Evolutionary conservation across 805 yeast species (phyloP).

Genomic region (Metschnikowia sp.): DNA sequence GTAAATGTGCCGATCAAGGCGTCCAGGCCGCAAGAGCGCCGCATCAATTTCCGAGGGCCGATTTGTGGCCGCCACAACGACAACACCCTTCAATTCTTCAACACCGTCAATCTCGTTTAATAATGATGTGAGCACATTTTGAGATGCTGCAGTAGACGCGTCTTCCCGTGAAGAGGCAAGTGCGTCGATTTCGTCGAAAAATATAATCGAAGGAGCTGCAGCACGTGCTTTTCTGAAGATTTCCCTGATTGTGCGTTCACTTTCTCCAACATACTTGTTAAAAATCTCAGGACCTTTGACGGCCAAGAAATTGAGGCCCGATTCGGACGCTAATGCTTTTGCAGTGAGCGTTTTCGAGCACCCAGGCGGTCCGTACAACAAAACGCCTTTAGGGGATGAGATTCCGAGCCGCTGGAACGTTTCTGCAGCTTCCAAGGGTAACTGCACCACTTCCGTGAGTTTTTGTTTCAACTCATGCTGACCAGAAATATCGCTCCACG

Average conservation of each 20-base stretch:
- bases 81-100: slow-evolving; percentile 90
- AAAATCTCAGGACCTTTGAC: slow-evolving; percentile 94
- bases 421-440: slow-evolving; percentile 81
- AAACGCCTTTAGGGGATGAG: slow-evolving; percentile 86
- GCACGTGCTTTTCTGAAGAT: slow-evolving; percentile 91
- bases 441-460: slow-evolving; percentile 83
- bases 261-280: slow-evolving; percentile 94
- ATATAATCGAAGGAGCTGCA: slow-evolving; percentile 89
- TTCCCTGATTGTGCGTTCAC: slow-evolving; percentile 90
- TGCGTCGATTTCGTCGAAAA: slow-evolving; percentile 97
- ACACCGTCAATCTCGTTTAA: slow-evolving; percentile 97
- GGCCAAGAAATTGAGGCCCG: slow-evolving; percentile 92
- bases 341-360: slow-evolving; percentile 96
- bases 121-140: slow-evolving; percentile 83
- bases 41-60: slow-evolving; percentile 92
- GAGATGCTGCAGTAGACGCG: slow-evolving; percentile 64
- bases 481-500: slow-evolving; percentile 96
- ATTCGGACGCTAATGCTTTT: slow-evolving; percentile 96
- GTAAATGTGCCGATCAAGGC: slow-evolving; percentile 88
- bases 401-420: slow-evolving; percentile 78
- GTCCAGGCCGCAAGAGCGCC: slow-evolving; percentile 91
- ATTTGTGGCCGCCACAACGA: slow-evolving; percentile 93
- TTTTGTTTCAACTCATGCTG: slow-evolving; percentile 79
- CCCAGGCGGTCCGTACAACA: slow-evolving; percentile 97
- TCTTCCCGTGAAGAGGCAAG: slow-evolving; percentile 72